phyloP scores from a whole-genome alignment of 306 rosid genomes.

The Cucumis sativus region Cucumber_9930_V3 NC_026656.2:1339501-1340000 shows the following conservation, averaged over 20 bases:
- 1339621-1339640: neutral
- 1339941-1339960: conserved; percentile 26
- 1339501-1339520: too few relatives aligned
- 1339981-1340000: conserved; percentile 1
- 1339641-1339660: neutral
- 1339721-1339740: conserved; percentile 26
- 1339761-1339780: conserved; percentile 12
- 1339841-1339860: neutral
- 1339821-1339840: conserved; percentile 1
- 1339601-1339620: neutral
- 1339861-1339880: conserved; percentile 8
- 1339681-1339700: neutral
- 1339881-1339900: conserved; percentile 15
- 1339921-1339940: conserved; percentile 28
- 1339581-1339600: too few relatives aligned
- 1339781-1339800: conserved; percentile 7
- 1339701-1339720: conserved; percentile 29
- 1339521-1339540: too few relatives aligned
- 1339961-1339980: conserved; percentile 16
- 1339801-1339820: conserved; percentile 6
- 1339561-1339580: too few relatives aligned
- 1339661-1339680: neutral
- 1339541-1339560: too few relatives aligned
- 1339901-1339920: conserved; percentile 14
- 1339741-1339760: conserved; percentile 22